Evolutionary conservation across 345 rosid species (phyloP).

Genomic region (Syzygium aqueum): DNA sequence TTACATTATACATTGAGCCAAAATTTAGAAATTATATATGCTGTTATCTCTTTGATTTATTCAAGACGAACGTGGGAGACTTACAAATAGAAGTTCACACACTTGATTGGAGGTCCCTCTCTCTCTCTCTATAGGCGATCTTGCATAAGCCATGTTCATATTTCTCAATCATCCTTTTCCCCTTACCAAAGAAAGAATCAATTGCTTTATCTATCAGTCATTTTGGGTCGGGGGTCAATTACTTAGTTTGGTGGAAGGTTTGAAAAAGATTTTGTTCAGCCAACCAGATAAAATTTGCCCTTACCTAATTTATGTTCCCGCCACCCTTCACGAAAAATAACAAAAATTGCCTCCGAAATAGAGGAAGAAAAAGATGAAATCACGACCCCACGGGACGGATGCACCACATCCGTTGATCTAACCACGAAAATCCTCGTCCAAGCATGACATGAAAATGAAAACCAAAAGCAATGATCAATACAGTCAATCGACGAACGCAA

Average conservation of each 20-base stretch:
- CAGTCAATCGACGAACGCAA: not conserved
- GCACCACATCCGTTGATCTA: not conserved
- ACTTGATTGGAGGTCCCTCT: too few relatives aligned
- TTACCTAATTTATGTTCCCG: not conserved
- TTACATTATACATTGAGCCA: too few relatives aligned
- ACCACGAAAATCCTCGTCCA: fast-evolving
- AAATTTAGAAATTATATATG: too few relatives aligned
- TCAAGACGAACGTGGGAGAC: too few relatives aligned
- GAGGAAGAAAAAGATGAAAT: not conserved
- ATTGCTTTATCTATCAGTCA: not conserved
- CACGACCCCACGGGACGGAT: fast-evolving
- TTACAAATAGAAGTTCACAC: too few relatives aligned
- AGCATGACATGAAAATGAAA: not conserved
- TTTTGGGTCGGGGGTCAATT: not conserved
- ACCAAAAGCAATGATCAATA: not conserved
- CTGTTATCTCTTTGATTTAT: too few relatives aligned
- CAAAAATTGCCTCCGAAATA: not conserved
- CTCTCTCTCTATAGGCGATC: not conserved
- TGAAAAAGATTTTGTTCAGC: not conserved
- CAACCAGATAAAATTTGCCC: not conserved
- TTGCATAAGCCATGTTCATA: not conserved
- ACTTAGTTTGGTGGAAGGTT: not conserved
- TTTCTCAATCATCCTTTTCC: not conserved
- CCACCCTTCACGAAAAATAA: not conserved
- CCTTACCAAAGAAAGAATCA: not conserved